These are phyloP conservation scores for Melastoma malabathricum DNA, from an alignment of 345 rosid species.

Conservation along the genomic window DNA sequence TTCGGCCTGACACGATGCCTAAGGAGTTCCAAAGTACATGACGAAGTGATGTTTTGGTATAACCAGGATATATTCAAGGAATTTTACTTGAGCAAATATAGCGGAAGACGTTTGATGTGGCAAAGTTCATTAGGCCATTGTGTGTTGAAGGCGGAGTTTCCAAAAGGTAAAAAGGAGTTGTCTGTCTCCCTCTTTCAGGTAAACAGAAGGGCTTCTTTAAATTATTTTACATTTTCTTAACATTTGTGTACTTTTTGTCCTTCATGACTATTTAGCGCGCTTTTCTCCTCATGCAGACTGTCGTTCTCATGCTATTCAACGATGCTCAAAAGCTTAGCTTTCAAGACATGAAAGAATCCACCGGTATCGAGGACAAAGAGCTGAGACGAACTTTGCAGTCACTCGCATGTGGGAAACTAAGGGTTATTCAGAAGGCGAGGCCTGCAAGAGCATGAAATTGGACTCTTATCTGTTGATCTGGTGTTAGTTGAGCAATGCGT, in stretches of 20 bases:
- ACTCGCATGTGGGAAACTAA: constrained; percentile 95
- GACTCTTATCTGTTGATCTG: constrained; percentile 4
- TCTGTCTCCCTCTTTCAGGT: constrained; percentile 98
- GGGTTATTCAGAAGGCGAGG: constrained; percentile 80
- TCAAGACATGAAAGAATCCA: constrained; percentile 84
- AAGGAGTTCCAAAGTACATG: too few species aligned
- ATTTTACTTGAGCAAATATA: constrained; percentile 89
- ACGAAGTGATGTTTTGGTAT: background rate
- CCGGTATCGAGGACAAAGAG: constrained; percentile 91
- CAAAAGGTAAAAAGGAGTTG: constrained; percentile 88
- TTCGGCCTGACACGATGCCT: too few species aligned
- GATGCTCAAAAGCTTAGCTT: constrained; percentile 85
- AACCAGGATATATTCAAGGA: constrained; percentile 91
- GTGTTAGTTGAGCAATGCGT: background rate
- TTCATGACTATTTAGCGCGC: background rate
- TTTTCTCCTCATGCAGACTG: constrained; percentile 41
- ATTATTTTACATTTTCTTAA: background rate
- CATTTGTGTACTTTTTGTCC: constrained; percentile 1
- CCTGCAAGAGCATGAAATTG: background rate
- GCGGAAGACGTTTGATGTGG: constrained; percentile 98
- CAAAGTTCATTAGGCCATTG: constrained; percentile 95
- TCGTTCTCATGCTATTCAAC: constrained; percentile 89
- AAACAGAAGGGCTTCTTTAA: background rate
- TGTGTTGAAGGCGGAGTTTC: constrained; percentile 83
- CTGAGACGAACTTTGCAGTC: constrained; percentile 90